A percentile compares a stretch with the other conserved stretches of the same genome.
Conservation (phyloP, 192 early-diverging fungal genomes). For the Podila epigama region DNA sequence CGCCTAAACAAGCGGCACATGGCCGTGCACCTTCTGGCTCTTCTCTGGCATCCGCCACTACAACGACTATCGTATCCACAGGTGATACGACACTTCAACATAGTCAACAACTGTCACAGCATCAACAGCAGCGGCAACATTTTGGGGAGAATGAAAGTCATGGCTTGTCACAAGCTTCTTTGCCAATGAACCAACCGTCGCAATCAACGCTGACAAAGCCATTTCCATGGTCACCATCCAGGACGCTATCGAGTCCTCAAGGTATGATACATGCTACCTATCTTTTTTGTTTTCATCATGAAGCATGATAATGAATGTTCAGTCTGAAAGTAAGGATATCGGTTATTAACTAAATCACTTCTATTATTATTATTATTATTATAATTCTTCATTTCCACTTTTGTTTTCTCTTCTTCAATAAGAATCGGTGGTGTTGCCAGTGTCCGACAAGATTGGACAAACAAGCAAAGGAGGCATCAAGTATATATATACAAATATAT, state of each 20-base stretch:
- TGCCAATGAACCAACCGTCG: neutral
- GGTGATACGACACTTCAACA: neutral
- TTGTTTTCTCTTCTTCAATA: neutral
- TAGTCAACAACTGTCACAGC: slow-evolving; percentile 7
- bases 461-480: slow-evolving; percentile 47
- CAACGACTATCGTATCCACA: neutral
- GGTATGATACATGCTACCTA: too few species aligned
- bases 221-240: slow-evolving; percentile 14
- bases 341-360: too few species aligned
- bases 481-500: neutral
- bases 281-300: too few species aligned
- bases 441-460: slow-evolving; percentile 38
- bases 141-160: neutral
- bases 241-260: slow-evolving; percentile 1
- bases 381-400: neutral
- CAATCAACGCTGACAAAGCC: neutral
- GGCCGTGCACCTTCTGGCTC: neutral
- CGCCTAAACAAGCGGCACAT: neutral
- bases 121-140: neutral
- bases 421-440: slow-evolving; percentile 30
- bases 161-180: neutral
- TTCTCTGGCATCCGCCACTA: neutral
- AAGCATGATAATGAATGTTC: too few species aligned
- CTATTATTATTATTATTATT: too few species aligned
- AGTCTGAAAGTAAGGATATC: too few species aligned